Evolutionary conservation across 2,329 filamentous ascomycete species (phyloP), one percentile per base, ranked within the genome.

Genomic region (Fusarium domesticum): DNA sequence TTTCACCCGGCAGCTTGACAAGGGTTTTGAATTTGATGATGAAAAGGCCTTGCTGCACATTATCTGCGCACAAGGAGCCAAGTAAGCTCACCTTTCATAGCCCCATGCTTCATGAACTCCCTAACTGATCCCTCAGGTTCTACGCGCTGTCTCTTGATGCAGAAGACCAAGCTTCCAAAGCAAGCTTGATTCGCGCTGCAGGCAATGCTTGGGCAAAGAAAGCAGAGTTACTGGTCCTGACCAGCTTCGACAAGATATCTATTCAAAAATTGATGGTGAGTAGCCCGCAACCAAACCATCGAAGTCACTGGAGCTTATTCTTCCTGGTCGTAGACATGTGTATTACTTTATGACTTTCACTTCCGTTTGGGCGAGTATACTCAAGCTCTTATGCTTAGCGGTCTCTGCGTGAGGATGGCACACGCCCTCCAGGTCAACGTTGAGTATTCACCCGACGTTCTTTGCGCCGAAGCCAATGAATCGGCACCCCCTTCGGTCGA

Each of bases 321-420:
- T 3, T n/a, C 2, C 12, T 19, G 1, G 20, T 17, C 2, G 5
- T 8, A 69, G 67, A 67, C 66, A 16, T 65, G 63, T 7, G 63
- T 69, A 6, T 50, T 70, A 6, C 59, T 70, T 23, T 67, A 70
- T 40, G 68, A 70, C 50, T 70, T 67, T 23, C 65, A 68, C 41
- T 68, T 68, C 33, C 64, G 68, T 11, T 52, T 65, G 5, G 68
- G 67, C 41, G 65, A 70, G 48, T 70, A 69, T 43, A 64, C 62
- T 1, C 65, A 70, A 38, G 67, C 67, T 15, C 59, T 70, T 28
- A 70, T 70, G 66, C 50, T 70, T 15, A 69, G 67, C 30, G 67
- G 68, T n/a, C 56, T 70, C 15, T 61, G 66, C 17, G 67, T 70
- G 6, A 66, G 68, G 23, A 69, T 70, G 67, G 68, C 68, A 3